Evolutionary conservation across 495 filamentous ascomycete species (phyloP).

Genomic region (Haplographium delicatum): DNA sequence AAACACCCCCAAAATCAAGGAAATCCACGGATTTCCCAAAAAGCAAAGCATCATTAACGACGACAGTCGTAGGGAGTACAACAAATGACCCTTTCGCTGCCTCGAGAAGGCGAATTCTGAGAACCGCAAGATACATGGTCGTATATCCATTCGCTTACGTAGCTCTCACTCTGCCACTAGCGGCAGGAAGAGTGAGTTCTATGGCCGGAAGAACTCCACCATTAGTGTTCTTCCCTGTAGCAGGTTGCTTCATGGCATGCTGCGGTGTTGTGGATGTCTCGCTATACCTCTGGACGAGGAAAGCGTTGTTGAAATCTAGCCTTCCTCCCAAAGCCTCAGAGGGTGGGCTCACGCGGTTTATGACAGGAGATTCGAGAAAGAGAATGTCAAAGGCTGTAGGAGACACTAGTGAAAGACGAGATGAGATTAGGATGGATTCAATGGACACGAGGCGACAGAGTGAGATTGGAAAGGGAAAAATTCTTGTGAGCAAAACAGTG

Average conservation of each 20-base stretch:
- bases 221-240: constrained; percentile 44
- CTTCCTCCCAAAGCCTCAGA: too few relatives aligned
- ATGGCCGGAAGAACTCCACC: constrained; percentile 39
- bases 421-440: too few relatives aligned
- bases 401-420: too few relatives aligned
- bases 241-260: constrained; percentile 51
- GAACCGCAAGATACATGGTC: constrained; percentile 20
- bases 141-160: constrained; percentile 11
- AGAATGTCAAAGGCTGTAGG: too few relatives aligned
- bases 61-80: neutral
- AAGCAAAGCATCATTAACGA: neutral
- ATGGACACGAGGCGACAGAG: too few relatives aligned
- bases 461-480: too few relatives aligned
- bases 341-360: too few relatives aligned
- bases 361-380: too few relatives aligned
- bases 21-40: neutral
- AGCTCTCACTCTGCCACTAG: constrained; percentile 1
- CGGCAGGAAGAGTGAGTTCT: constrained; percentile 39
- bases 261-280: constrained; percentile 55
- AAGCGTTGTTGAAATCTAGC: constrained; percentile 15
- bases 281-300: constrained; percentile 54
- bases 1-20: neutral
- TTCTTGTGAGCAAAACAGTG: too few relatives aligned
- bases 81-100: constrained; percentile 5
- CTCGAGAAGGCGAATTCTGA: constrained; percentile 6